Evolutionary conservation across 495 filamentous ascomycete genomes (phyloP), one percentile per base, ranked within the genome.

Genomic region (Penicilliopsis zonata): DNA sequence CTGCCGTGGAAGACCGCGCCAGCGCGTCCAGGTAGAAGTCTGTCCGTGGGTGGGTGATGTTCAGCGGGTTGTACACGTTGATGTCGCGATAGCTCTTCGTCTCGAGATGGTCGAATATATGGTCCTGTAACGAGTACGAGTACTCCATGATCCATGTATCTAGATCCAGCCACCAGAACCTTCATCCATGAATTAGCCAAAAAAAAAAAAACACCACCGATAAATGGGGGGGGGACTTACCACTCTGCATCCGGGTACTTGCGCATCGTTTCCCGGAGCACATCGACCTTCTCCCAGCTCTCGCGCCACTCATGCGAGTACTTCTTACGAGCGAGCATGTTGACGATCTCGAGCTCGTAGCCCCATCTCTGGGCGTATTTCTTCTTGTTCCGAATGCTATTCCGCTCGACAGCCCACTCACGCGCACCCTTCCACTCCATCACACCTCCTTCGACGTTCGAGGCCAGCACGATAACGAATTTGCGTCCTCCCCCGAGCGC

Each of bases 271-370:
- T 90, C 83, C 36, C 92, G 80, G 41, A 99, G 80, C 28, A 85
- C 80, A 50, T 99, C 90, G 33, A 93, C 87, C 67, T 95, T 96
- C 62, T 99, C 90, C 90, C 90, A 99, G 51, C 86, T 88, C 57
- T 99, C 90, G 46, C 90, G 71, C 90, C 90, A 99, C 49, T 99
- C 90, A 52, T 99, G 92, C 28, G 90, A 92, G 52, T 99, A 99
- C 18, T 87, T 73, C 57, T 94, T 96, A 74, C 95, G 92, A 15
- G 87, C 94, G 50, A 84, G 81, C 86, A 99, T 87, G 46, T 99
- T 92, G 37, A 93, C 86, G 36, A 95, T 77, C 47, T 99, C 90
- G 33, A 99, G 61, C 35, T 95, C 80, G 55, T 99, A 95, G 2
- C 90, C 90, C 92, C 92, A 96, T 42, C 69, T 69, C 22, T 73